These are phyloP conservation scores for Cladophialophora bantiana DNA, from an alignment of 2,329 filamentous ascomycete genomes.

Conservation along the genomic window DNA sequence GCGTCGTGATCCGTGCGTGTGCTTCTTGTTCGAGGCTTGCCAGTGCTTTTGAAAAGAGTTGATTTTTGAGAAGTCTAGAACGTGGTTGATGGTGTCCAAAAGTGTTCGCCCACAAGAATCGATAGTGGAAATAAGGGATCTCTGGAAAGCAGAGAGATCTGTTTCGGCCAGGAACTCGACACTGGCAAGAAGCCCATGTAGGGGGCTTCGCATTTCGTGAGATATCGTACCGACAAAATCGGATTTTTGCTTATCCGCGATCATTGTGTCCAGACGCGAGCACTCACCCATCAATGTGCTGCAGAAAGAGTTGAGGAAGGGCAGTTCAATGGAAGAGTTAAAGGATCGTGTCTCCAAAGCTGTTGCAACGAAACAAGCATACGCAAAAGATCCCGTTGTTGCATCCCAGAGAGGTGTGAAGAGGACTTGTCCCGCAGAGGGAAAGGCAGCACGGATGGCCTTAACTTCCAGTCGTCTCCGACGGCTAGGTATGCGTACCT, in stretches of 20 bases:
- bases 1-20: slow-evolving; percentile 39
- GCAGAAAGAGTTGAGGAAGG: slow-evolving; percentile 50
- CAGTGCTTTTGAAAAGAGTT: slow-evolving; percentile 46
- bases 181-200: slow-evolving; percentile 58
- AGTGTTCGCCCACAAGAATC: slow-evolving; percentile 60
- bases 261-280: slow-evolving; percentile 50
- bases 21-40: slow-evolving; percentile 32
- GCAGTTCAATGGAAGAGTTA: slow-evolving; percentile 49
- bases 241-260: slow-evolving; percentile 57
- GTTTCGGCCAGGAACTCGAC: slow-evolving; percentile 59
- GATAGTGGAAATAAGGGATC: slow-evolving; percentile 56
- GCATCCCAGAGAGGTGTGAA: slow-evolving; percentile 61
- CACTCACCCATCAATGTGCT: slow-evolving; percentile 52
- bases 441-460: slow-evolving; percentile 48
- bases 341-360: slow-evolving; percentile 47
- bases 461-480: slow-evolving; percentile 41
- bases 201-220: slow-evolving; percentile 59
- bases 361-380: slow-evolving; percentile 23
- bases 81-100: slow-evolving; percentile 56
- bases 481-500: slow-evolving; percentile 16
- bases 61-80: slow-evolving; percentile 49
- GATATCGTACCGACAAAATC: slow-evolving; percentile 61
- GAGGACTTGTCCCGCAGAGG: slow-evolving; percentile 52
- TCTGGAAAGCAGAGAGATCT: slow-evolving; percentile 49
- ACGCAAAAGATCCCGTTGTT: slow-evolving; percentile 39